Percentiles rank a stretch among this genome's conserved stretches.
phyloP scores from a whole-genome alignment of 371 early-diverging fungal genomes.

The Circinella umbellata region DNA sequence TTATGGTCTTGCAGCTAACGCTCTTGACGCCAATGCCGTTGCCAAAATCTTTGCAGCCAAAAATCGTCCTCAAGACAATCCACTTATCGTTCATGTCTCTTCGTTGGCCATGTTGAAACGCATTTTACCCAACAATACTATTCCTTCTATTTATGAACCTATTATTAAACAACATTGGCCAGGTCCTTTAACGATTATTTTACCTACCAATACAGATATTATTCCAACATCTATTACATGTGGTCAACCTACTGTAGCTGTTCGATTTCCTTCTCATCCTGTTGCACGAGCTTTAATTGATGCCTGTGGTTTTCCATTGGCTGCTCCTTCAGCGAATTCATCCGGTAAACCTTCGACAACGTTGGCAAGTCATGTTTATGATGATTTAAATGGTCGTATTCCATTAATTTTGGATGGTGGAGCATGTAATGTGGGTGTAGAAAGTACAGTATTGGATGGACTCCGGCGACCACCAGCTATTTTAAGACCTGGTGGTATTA shows the following conservation, averaged over 20 bases:
- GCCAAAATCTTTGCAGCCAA: constrained; percentile 91
- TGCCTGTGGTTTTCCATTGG: constrained; percentile 90
- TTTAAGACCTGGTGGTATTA: constrained; percentile 98
- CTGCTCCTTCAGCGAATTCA: constrained; percentile 99
- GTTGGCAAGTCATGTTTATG: constrained; percentile 86
- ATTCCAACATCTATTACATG: constrained; percentile 87
- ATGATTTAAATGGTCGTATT: constrained; percentile 87
- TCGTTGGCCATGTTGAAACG: constrained; percentile 87
- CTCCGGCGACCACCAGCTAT: constrained; percentile 77
- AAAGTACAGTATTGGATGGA: constrained; percentile 96
- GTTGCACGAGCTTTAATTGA: constrained; percentile 92
- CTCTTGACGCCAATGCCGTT: constrained; percentile 77
- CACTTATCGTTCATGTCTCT: constrained; percentile 98
- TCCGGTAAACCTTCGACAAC: constrained; percentile 98
- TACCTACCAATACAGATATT: constrained; percentile 68
- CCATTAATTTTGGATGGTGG: constrained; percentile 95
- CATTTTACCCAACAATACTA: constrained; percentile 60
- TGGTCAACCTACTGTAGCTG: constrained; percentile 89
- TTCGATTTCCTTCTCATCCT: constrained; percentile 95
- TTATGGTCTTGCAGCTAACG: constrained; percentile 98
- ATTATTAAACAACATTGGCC: constrained; percentile 92
- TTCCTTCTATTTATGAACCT: constrained; percentile 70
- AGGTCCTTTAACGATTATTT: constrained; percentile 96
- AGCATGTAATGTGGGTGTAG: constrained; percentile 91
- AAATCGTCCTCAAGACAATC: constrained; percentile 97